These are phyloP conservation scores for Pisolithus sp. DNA, from an alignment of 768 basidiomycete genomes.

Conservation along the genomic window DNA sequence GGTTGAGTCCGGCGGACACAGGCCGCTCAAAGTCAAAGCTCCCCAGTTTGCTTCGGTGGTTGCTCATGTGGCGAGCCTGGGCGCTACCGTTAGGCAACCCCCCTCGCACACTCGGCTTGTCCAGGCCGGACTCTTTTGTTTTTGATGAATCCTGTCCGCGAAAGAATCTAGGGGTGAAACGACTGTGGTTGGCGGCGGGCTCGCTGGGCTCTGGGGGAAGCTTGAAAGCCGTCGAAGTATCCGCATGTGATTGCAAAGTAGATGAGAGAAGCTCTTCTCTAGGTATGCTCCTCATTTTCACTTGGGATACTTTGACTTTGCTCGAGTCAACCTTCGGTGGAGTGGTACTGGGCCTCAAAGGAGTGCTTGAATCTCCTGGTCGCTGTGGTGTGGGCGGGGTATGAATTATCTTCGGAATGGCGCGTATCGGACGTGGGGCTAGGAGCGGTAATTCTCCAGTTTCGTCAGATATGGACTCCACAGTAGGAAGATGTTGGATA, in stretches of 20 bases:
- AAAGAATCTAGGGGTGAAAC: constrained; percentile 28
- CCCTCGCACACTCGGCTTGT: constrained; percentile 22
- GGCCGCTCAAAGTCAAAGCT: constrained; percentile 77
- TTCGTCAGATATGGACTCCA: constrained; percentile 22
- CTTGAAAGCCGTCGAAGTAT: not conserved
- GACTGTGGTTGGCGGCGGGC: constrained; percentile 11
- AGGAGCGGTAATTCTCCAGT: constrained; percentile 18
- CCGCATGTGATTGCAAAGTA: not conserved
- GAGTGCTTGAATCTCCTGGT: constrained; percentile 9
- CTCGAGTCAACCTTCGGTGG: constrained; percentile 8
- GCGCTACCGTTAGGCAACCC: constrained; percentile 5
- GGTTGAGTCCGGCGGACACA: constrained; percentile 29
- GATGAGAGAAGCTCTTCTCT: constrained; percentile 24
- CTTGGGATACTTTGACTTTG: constrained; percentile 14
- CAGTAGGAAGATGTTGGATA: constrained; percentile 17
- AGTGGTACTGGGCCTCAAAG: constrained; percentile 1
- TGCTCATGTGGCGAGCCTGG: constrained; percentile 24
- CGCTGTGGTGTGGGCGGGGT: constrained; percentile 33
- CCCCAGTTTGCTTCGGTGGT: constrained; percentile 53
- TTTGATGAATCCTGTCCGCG: constrained; percentile 19
- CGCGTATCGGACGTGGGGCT: constrained; percentile 18
- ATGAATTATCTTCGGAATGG: constrained; percentile 30
- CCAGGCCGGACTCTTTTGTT: constrained; percentile 16
- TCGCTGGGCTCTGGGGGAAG: not conserved
- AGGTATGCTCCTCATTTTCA: constrained; percentile 9